phyloP scores from a whole-genome alignment of 192 early-diverging fungal species.

The Umbelopsis sp. region DNA sequence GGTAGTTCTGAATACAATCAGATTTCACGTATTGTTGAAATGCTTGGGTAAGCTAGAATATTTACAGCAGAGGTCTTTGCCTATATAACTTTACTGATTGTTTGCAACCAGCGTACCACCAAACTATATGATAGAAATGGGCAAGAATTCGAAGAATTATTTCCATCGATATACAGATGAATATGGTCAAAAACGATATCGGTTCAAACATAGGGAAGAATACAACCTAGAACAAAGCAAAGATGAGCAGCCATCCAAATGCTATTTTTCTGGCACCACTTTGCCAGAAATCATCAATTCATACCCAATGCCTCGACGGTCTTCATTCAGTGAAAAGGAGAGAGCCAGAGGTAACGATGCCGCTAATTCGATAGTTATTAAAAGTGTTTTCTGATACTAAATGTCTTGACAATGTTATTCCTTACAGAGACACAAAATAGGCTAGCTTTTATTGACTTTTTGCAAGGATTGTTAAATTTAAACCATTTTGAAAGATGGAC shows the following conservation, averaged over 20 bases:
- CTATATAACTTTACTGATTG: neutral
- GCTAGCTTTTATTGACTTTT: constrained; percentile 86
- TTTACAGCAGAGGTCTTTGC: neutral
- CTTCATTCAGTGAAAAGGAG: constrained; percentile 59
- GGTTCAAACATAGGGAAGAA: constrained; percentile 78
- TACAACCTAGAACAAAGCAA: constrained; percentile 81
- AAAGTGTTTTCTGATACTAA: neutral
- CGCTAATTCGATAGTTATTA: too few relatives aligned
- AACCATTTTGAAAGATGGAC: constrained; percentile 95
- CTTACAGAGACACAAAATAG: constrained; percentile 72
- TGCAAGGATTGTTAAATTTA: constrained; percentile 85
- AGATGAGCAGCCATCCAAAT: constrained; percentile 90
- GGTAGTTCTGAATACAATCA: constrained; percentile 98
- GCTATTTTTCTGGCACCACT: constrained; percentile 87
- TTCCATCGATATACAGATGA: constrained; percentile 69
- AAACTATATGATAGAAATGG: constrained; percentile 90
- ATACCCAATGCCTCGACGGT: constrained; percentile 80
- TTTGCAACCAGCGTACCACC: constrained; percentile 67
- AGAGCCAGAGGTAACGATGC: constrained; percentile 68
- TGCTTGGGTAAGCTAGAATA: constrained; percentile 72
- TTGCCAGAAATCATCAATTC: constrained; percentile 85
- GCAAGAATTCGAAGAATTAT: constrained; percentile 83
- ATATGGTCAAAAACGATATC: constrained; percentile 57
- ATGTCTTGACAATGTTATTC: neutral
- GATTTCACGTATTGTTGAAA: constrained; percentile 89